Conservation (phyloP, 352 stramenopile species). For the Pythium utonaiense region DNA sequence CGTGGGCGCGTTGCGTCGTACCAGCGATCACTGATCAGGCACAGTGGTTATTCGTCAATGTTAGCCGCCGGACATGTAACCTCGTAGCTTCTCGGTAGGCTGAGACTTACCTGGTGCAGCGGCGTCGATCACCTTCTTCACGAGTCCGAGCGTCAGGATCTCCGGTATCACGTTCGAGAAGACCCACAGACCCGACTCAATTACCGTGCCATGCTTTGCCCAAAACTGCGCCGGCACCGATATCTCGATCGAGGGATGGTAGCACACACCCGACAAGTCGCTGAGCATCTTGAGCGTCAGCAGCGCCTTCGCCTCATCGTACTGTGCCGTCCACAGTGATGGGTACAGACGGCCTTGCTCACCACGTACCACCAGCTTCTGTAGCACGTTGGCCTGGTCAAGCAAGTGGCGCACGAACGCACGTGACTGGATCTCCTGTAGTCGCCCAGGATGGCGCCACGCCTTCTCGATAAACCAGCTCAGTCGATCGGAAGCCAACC, state of each 20-base stretch:
- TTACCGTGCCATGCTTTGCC: background rate
- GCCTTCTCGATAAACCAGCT: background rate
- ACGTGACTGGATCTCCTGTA: background rate
- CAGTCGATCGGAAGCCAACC: background rate
- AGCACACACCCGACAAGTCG: background rate
- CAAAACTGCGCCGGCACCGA: background rate
- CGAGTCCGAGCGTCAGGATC: conserved; percentile 1
- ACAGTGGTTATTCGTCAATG: too few species aligned
- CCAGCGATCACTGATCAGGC: too few species aligned
- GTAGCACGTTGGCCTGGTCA: background rate
- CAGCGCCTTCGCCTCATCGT: background rate
- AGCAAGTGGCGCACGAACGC: background rate
- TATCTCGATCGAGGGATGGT: background rate
- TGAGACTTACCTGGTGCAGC: conserved; percentile 1
- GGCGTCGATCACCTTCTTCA: conserved; percentile 2
- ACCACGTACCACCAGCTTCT: background rate
- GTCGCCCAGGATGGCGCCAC: background rate
- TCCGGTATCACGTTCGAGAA: background rate
- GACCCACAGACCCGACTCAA: conserved; percentile 5
- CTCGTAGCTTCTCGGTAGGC: too few species aligned
- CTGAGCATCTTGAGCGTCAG: background rate
- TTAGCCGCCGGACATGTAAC: too few species aligned
- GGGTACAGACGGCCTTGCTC: background rate
- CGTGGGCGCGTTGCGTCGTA: background rate
- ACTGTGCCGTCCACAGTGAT: background rate